Percentiles rank a stretch among this genome's conserved stretches.
Evolutionary conservation across 257 asterid genomes (phyloP).

Genomic region (Petunia axillaris): DNA sequence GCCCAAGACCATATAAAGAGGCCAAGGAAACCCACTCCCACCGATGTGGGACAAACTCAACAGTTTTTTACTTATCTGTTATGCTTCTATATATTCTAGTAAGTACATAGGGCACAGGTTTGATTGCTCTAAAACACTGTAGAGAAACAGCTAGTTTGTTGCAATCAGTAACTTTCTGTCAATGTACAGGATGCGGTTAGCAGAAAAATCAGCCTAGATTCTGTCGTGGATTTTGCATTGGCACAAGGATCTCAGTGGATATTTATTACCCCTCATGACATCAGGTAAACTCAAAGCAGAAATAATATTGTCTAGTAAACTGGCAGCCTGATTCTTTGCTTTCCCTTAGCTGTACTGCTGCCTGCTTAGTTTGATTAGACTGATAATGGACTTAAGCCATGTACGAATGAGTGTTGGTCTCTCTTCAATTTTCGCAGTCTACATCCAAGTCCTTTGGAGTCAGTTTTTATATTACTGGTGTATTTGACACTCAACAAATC

Average conservation of each 20-base stretch:
- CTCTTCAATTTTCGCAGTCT: not conserved
- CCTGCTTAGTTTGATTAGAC: not conserved
- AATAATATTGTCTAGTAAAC: not conserved
- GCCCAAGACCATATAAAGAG: no score
- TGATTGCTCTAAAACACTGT: not conserved
- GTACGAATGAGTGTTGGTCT: not conserved
- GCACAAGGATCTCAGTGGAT: conserved; percentile 96
- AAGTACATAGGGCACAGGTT: conserved; percentile 1
- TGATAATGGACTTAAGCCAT: not conserved
- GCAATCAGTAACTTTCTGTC: not conserved
- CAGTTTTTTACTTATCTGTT: not conserved
- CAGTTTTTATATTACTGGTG: not conserved
- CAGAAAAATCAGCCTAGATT: conserved; percentile 93
- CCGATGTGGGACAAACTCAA: no score
- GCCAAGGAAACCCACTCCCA: no score
- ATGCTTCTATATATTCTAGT: not conserved
- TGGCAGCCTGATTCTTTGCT: not conserved
- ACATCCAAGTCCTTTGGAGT: not conserved
- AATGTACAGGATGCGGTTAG: conserved; percentile 87
- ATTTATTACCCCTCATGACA: conserved; percentile 94
- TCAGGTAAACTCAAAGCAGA: conserved; percentile 54
- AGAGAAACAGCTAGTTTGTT: not conserved
- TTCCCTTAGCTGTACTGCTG: not conserved
- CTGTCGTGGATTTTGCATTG: conserved; percentile 89
- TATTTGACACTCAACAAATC: not conserved